These are phyloP conservation scores for Zalaria obscura DNA, from an alignment of 2,329 filamentous ascomycete genomes.

Conservation along the genomic window DNA sequence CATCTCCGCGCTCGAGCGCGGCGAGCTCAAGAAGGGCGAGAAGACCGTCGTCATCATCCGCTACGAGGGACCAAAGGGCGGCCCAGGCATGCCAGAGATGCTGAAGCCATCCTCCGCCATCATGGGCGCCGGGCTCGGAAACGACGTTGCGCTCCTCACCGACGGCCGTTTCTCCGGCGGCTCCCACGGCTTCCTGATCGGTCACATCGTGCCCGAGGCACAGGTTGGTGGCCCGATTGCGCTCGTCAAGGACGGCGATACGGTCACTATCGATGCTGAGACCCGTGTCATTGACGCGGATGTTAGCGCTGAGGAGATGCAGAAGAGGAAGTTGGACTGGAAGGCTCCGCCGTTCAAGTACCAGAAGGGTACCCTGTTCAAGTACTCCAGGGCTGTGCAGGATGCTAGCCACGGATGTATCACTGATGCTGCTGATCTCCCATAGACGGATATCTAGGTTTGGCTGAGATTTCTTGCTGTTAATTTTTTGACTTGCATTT, in stretches of 20 bases:
- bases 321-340: constrained; percentile 35
- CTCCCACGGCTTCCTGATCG: constrained; percentile 84
- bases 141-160: constrained; percentile 74
- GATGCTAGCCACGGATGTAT: constrained; percentile 46
- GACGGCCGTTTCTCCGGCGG: constrained; percentile 84
- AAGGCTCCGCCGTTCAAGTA: constrained; percentile 42
- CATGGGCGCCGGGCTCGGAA: constrained; percentile 71
- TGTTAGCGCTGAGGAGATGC: constrained; percentile 49
- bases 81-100: constrained; percentile 93
- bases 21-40: constrained; percentile 59
- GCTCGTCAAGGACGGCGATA: constrained; percentile 64
- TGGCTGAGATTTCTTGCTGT: not conserved
- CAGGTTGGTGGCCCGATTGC: constrained; percentile 81
- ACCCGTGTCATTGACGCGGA: constrained; percentile 51
- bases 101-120: constrained; percentile 77
- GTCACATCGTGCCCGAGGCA: constrained; percentile 84
- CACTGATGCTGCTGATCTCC: constrained; percentile 29
- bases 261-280: constrained; percentile 76
- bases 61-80: constrained; percentile 76
- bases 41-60: constrained; percentile 66
- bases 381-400: constrained; percentile 41
- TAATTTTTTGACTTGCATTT: not conserved
- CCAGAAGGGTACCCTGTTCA: constrained; percentile 43
- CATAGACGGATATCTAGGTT: not conserved
- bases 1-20: constrained; percentile 50